These are phyloP conservation scores for Neopestalotiopsis rosae DNA, from an alignment of 2,329 filamentous ascomycete genomes.

Conservation along the genomic window DNA sequence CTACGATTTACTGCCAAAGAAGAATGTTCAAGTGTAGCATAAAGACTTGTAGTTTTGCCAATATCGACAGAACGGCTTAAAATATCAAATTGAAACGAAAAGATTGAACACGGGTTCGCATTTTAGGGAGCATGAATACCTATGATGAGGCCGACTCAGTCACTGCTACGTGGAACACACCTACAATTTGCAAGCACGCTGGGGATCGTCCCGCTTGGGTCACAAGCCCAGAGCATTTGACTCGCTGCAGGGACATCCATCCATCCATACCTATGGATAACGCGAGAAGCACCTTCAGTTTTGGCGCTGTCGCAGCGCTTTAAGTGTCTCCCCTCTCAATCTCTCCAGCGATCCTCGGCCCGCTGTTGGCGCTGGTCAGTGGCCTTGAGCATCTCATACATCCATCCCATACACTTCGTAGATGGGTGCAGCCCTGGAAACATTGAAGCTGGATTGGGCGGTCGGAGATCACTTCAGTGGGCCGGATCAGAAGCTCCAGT, in stretches of 20 bases:
- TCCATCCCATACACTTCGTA: too few species aligned
- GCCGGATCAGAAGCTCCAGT: not conserved
- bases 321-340: not conserved
- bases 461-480: not conserved
- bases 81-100: constrained; percentile 14
- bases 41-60: not conserved
- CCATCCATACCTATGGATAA: too few species aligned
- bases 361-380: constrained; percentile 9
- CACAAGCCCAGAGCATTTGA: constrained; percentile 5
- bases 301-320: not conserved
- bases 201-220: constrained; percentile 2
- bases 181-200: not conserved
- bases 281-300: not conserved
- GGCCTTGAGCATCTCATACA: not conserved
- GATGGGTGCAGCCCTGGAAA: not conserved
- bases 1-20: not conserved
- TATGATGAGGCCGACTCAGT: not conserved
- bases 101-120: not conserved
- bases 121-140: not conserved
- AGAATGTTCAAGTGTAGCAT: not conserved
- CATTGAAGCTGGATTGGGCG: not conserved
- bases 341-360: not conserved
- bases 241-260: not conserved
- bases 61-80: not conserved
- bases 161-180: not conserved